phyloP scores from a whole-genome alignment of 208 protist genomes.

The Leishmania aethiopica region DNA sequence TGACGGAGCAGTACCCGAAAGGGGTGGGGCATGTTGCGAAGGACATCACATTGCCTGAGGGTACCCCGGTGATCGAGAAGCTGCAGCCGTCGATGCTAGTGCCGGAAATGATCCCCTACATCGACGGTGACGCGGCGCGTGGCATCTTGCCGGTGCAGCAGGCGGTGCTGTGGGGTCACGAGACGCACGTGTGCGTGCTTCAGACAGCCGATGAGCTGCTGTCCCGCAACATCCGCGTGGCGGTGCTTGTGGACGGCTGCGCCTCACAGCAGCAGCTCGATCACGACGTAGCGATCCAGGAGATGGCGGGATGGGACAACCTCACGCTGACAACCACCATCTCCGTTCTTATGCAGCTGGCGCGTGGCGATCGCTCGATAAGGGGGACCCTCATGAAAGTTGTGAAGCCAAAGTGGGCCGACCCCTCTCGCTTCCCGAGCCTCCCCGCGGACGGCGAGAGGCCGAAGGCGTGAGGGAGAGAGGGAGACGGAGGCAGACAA shows the following conservation, averaged over 20 bases:
- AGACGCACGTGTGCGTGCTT: conserved; percentile 83
- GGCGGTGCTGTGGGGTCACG: conserved; percentile 79
- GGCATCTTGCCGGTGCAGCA: conserved; percentile 38
- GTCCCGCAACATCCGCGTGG: conserved; percentile 58
- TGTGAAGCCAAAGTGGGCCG: neutral
- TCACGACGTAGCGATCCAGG: conserved; percentile 45
- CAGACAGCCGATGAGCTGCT: conserved; percentile 78
- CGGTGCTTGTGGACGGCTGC: conserved; percentile 67
- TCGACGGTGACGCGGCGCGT: conserved; percentile 26
- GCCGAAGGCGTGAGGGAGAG: neutral
- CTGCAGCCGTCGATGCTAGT: conserved; percentile 54
- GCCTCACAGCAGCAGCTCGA: conserved; percentile 60
- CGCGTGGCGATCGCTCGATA: conserved; percentile 13
- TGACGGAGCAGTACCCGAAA: conserved; percentile 81
- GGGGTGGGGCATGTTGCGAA: conserved; percentile 46
- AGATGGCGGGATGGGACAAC: conserved; percentile 57
- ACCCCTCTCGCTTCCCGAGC: neutral
- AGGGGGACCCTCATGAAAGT: conserved; percentile 4
- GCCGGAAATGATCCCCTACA: conserved; percentile 43
- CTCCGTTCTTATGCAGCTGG: conserved; percentile 64
- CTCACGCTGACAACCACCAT: conserved; percentile 60
- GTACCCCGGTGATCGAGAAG: conserved; percentile 42
- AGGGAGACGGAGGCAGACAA: neutral
- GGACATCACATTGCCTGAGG: conserved; percentile 54
- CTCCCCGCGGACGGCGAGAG: neutral